Conservation (phyloP, 148 eudicot genomes). For the Polygonum maritimum region DNA sequence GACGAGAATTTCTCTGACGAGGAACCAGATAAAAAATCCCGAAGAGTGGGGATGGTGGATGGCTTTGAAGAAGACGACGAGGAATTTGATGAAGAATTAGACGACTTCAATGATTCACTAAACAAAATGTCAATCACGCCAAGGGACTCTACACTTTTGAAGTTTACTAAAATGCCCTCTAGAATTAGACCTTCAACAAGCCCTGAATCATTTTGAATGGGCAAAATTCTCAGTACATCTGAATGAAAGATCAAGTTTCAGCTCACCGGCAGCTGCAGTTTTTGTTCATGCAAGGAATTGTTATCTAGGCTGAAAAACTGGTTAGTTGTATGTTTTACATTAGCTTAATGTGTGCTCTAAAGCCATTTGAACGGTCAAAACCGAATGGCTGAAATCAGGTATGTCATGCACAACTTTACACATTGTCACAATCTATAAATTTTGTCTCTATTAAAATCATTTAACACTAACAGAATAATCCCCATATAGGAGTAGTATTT, state of each 20-base stretch:
- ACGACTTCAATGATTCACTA: slow-evolving; percentile 49
- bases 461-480: not conserved
- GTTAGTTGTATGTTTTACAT: too few species aligned
- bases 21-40: slow-evolving; percentile 10
- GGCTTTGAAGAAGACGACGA: slow-evolving; percentile 27
- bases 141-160: slow-evolving; percentile 29
- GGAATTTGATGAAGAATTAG: slow-evolving; percentile 21
- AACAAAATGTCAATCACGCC: slow-evolving; percentile 94
- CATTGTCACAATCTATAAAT: not conserved
- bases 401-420: not conserved
- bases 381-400: not conserved
- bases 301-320: not conserved
- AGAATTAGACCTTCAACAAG: slow-evolving; percentile 82
- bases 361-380: not conserved
- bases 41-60: slow-evolving; percentile 17
- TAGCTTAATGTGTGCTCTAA: not conserved
- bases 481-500: too few species aligned
- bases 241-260: not conserved
- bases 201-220: slow-evolving; percentile 34
- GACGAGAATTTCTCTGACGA: not conserved
- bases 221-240: not conserved
- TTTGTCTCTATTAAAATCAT: not conserved
- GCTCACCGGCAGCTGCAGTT: not conserved
- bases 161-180: slow-evolving; percentile 68
- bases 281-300: not conserved